Conservation (phyloP, 2,329 filamentous ascomycete genomes). For the Beauveria scarabaeidicola region DNA sequence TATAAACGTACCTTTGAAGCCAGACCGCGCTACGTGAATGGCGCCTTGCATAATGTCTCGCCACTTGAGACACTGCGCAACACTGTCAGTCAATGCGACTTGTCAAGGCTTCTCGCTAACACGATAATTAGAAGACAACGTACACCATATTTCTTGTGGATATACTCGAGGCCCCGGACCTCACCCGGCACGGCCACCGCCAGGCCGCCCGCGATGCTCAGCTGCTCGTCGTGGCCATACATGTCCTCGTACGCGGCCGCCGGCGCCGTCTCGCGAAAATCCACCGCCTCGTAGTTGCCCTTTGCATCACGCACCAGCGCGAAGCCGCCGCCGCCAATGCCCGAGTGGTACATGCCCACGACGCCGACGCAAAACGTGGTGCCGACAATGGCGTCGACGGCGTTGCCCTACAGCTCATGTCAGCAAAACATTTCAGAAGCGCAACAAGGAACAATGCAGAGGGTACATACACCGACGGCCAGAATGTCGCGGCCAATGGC, state of each 20-base stretch:
- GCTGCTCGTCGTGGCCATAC: conserved; percentile 62
- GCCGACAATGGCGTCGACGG: conserved; percentile 66
- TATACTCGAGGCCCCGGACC: conserved; percentile 67
- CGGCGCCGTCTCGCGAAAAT: conserved; percentile 84
- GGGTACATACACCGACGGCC: conserved; percentile 36
- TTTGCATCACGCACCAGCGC: conserved; percentile 66
- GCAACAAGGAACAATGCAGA: background rate
- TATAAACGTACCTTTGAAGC: conserved; percentile 46
- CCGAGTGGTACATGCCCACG: conserved; percentile 68
- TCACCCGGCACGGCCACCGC: conserved; percentile 66
- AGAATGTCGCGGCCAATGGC: conserved; percentile 58
- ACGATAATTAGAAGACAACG: conserved; percentile 11
- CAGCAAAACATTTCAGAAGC: background rate
- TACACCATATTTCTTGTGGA: conserved; percentile 65
- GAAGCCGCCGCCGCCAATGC: conserved; percentile 87
- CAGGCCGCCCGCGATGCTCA: conserved; percentile 64
- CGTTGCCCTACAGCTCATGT: conserved; percentile 49
- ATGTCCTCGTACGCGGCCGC: conserved; percentile 75
- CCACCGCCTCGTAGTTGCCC: conserved; percentile 76
- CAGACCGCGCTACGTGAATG: conserved; percentile 62
- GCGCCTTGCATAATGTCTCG: conserved; percentile 64
- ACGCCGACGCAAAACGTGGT: conserved; percentile 70
- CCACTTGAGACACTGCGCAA: conserved; percentile 52
- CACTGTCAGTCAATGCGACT: background rate
- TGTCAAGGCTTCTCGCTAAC: no score